Evolutionary conservation across 352 stramenopile genomes (phyloP).

Genomic region (Globisporangium takayamanum): DNA sequence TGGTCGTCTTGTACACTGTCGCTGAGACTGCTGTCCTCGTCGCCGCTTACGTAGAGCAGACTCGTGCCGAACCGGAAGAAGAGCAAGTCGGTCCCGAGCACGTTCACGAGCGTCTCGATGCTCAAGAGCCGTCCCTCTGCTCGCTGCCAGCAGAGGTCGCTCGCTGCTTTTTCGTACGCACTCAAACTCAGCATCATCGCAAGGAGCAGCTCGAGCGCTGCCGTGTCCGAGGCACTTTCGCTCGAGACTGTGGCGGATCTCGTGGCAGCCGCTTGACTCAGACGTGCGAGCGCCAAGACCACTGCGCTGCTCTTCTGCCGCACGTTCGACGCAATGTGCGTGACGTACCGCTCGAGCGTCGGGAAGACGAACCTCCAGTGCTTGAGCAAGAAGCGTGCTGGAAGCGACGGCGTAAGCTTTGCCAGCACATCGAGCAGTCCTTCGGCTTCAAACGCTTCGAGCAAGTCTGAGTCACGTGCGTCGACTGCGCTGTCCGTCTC

Average conservation of each 20-base stretch:
- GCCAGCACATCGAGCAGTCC: conserved; percentile 59
- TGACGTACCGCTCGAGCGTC: conserved; percentile 63
- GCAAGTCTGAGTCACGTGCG: conserved; percentile 15
- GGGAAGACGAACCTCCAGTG: conserved; percentile 71
- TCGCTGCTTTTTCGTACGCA: neutral
- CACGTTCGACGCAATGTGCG: conserved; percentile 66
- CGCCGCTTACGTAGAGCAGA: neutral
- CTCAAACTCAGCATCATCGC: conserved; percentile 48
- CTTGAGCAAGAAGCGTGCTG: conserved; percentile 45
- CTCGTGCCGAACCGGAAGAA: conserved; percentile 1
- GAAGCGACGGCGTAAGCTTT: conserved; percentile 32
- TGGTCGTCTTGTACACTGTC: neutral
- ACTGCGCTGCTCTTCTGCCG: conserved; percentile 48
- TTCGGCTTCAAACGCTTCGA: conserved; percentile 54
- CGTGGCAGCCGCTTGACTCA: conserved; percentile 11
- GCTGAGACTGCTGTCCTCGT: neutral
- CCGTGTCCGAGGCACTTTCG: neutral
- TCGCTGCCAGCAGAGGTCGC: conserved; percentile 48
- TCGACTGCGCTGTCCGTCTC: conserved; percentile 5
- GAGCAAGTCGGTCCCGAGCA: conserved; percentile 34
- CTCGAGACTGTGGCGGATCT: neutral
- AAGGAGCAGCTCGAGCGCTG: conserved; percentile 28
- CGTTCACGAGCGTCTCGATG: conserved; percentile 42
- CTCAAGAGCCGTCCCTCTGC: conserved; percentile 63
- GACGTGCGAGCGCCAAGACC: conserved; percentile 34